Evolutionary conservation across 495 filamentous ascomycete genomes (phyloP).

Genomic region (Podospora anserina): DNA sequence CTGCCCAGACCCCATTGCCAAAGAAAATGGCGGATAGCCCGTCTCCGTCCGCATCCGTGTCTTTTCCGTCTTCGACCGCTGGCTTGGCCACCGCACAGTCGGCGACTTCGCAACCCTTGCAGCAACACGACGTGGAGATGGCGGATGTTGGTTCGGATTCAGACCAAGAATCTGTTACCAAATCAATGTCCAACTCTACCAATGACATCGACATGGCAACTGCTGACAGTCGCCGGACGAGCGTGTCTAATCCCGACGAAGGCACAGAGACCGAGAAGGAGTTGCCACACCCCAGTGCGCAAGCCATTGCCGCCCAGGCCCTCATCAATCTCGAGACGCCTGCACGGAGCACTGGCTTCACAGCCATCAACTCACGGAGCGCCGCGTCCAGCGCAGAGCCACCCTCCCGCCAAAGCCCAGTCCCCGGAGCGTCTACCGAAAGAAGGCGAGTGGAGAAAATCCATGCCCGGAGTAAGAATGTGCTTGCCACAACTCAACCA

Average conservation of each 20-base stretch:
- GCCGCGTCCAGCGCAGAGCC: slow-evolving; percentile 13
- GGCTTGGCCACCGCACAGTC: not conserved
- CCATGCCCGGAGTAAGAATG: slow-evolving; percentile 19
- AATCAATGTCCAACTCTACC: slow-evolving; percentile 9
- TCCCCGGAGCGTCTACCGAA: slow-evolving; percentile 2
- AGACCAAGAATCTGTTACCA: slow-evolving; percentile 13
- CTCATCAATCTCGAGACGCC: slow-evolving; percentile 14
- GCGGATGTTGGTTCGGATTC: slow-evolving; percentile 12
- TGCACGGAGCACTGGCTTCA: slow-evolving; percentile 8
- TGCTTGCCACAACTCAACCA: not conserved
- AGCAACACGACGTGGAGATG: slow-evolving; percentile 19
- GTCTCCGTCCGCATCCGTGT: not conserved
- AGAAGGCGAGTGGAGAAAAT: slow-evolving; percentile 26
- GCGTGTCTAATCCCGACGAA: slow-evolving; percentile 22
- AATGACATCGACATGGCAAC: slow-evolving; percentile 27
- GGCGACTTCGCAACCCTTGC: not conserved
- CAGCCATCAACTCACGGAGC: slow-evolving; percentile 13
- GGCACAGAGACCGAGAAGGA: not conserved
- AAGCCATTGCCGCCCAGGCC: slow-evolving; percentile 22
- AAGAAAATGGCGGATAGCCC: not conserved
- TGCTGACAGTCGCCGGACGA: slow-evolving; percentile 24
- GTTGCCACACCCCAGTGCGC: slow-evolving; percentile 5
- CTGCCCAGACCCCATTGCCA: not conserved
- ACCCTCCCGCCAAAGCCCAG: slow-evolving; percentile 11
- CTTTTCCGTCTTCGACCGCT: not conserved